Conservation (phyloP, 331 rosid genomes). For the Phaseolus coccineus region DNA sequence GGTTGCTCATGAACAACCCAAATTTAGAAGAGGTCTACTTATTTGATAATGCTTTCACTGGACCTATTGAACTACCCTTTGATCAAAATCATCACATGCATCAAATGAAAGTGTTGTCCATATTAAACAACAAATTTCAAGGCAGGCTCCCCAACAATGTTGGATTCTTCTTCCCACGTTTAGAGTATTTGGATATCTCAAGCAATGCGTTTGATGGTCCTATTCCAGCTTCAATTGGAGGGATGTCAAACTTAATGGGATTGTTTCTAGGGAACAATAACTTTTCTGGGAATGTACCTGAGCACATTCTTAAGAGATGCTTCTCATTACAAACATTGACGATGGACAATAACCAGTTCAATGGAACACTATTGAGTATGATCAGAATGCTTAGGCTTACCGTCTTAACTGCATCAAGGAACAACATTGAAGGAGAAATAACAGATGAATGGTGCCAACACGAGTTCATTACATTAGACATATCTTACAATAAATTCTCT, state of each 20-base stretch:
- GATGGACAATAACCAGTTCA: background rate
- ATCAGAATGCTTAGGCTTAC: background rate
- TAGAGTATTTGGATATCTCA: background rate
- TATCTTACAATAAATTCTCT: background rate
- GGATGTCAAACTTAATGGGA: background rate
- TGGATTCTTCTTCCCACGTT: slow-evolving; percentile 12
- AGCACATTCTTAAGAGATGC: background rate
- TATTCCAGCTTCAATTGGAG: slow-evolving; percentile 29
- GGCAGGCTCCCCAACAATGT: slow-evolving; percentile 26
- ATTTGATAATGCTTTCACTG: background rate
- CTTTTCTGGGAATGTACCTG: background rate
- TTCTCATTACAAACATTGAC: rapidly evolving
- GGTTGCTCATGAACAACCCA: slow-evolving; percentile 32
- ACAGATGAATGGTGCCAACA: background rate
- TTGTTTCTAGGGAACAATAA: background rate
- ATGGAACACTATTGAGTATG: background rate
- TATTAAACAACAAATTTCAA: background rate
- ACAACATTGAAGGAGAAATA: slow-evolving; percentile 26
- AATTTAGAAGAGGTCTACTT: background rate
- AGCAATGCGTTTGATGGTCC: background rate
- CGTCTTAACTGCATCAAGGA: background rate
- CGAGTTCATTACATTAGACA: rapidly evolving
- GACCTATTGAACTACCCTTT: background rate
- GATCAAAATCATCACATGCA: background rate
- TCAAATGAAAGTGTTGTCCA: rapidly evolving